Percentiles rank a stretch among this genome's conserved stretches.
Conservation (phyloP, 2,329 filamentous ascomycete species). For the Botrytis paeoniae region DNA sequence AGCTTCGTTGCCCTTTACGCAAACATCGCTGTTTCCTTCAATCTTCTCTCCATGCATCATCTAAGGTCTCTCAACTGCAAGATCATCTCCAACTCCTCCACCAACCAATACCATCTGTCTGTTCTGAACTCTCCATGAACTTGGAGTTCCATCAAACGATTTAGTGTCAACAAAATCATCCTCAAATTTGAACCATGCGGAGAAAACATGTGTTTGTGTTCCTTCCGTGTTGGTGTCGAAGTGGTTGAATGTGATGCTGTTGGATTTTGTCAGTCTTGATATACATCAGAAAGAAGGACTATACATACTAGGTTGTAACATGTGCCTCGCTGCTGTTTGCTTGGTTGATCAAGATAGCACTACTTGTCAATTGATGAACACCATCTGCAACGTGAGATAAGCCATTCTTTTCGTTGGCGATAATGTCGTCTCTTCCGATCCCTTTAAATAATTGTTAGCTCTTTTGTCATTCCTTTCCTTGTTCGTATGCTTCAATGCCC, state of each 20-base stretch:
- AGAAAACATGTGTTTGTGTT: neutral
- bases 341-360: constrained; percentile 8
- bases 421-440: neutral
- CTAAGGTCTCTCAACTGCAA: neutral
- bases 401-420: neutral
- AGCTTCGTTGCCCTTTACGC: neutral
- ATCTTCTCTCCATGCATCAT: neutral
- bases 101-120: constrained; percentile 6
- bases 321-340: neutral
- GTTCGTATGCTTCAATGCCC: neutral
- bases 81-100: neutral
- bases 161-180: constrained; percentile 13
- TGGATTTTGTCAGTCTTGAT: neutral
- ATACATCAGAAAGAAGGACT: neutral
- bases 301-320: constrained; percentile 15
- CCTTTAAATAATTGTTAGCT: neutral
- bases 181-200: neutral
- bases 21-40: neutral
- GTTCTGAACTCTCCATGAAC: constrained; percentile 13
- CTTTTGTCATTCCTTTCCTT: neutral
- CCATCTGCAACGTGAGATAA: neutral
- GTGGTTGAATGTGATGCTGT: constrained; percentile 12
- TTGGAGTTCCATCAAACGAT: neutral
- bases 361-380: constrained; percentile 7
- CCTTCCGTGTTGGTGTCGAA: neutral